Base-by-base conservation (phyloP, 495 filamentous ascomycete species). In the Penicillium cosmopolitanum region DNA sequence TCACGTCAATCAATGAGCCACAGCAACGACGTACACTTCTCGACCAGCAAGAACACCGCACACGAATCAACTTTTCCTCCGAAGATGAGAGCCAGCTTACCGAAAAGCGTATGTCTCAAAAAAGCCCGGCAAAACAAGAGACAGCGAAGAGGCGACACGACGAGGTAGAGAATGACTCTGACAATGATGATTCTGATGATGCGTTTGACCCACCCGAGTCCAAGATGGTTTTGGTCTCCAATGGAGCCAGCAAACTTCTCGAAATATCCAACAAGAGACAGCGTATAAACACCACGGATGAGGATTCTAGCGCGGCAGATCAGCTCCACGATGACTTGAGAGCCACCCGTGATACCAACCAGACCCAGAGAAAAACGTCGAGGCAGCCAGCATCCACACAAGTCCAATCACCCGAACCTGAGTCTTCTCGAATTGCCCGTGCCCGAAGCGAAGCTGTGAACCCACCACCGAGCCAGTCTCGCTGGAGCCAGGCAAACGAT, bases 181-280 rank as follows among this genome's bases (percentile, higher is more conserved):
- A 64, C 16, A 59, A 61, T 16, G 52, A 38, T 48, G 60, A 66
- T 5, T 36, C 50, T 34, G 63, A 64, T 28, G 62, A 61, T 18
- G n/a, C 12, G 1, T 64, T 71, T 44, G 58, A 56, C 13, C 53
- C 19, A 28, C 56, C 65, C 11, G 65, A 65, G 25, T 63, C 65
- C 31, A 33, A 23, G 8, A 44, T 64, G 9, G 56, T 61, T 47
- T 11, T 65, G 1, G 48, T 59, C 6, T 34, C 51, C 10, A 55
- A 64, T 34, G 56, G 71, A 46, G 64, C 66, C 2, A 63, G 67
- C n/a, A 71, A 71, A 38, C 73, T 44, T n/a, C 15, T 44, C 8
- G 13, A 44, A 19, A 12, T 5, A 40, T 18, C 67, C 10, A 54
- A 51, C 4, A 66, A 67, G 35, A 48, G 46, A 16, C 51, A 48